phyloP scores from a whole-genome alignment of 1,139 yeast species.

The Pneumocystis oryctolagi region DNA sequence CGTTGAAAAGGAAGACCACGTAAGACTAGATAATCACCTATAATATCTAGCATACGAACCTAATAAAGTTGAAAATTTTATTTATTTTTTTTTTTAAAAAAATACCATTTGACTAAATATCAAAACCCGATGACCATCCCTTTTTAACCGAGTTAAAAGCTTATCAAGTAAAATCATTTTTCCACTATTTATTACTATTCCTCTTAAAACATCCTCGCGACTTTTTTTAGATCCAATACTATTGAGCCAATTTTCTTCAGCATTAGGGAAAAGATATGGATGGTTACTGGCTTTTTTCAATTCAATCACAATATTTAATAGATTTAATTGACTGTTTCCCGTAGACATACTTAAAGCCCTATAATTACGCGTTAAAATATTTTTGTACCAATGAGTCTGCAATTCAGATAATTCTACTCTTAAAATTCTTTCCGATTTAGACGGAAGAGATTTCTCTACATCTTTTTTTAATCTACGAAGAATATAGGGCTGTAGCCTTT shows the following conservation, averaged over 20 bases:
- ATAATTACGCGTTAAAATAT: slow-evolving; percentile 81
- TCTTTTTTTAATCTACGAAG: slow-evolving; percentile 87
- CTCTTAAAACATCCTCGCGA: slow-evolving; percentile 70
- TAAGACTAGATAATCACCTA: slow-evolving; percentile 81
- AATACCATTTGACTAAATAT: slow-evolving; percentile 90
- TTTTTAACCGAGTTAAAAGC: slow-evolving; percentile 61
- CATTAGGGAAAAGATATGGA: slow-evolving; percentile 87
- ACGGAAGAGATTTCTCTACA: slow-evolving; percentile 90
- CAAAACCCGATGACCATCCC: slow-evolving; percentile 90
- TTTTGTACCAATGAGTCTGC: slow-evolving; percentile 89
- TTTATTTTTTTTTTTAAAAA: background rate
- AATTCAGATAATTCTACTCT: slow-evolving; percentile 89
- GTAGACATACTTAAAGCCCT: slow-evolving; percentile 68
- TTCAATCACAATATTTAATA: slow-evolving; percentile 86
- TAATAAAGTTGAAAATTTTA: background rate
- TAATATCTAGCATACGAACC: slow-evolving; percentile 67
- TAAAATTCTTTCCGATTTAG: slow-evolving; percentile 84
- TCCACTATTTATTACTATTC: slow-evolving; percentile 94
- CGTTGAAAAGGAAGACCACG: slow-evolving; percentile 88
- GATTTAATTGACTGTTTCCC: slow-evolving; percentile 64
- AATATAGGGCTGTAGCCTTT: slow-evolving; percentile 76
- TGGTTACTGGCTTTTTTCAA: slow-evolving; percentile 93
- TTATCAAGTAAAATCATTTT: slow-evolving; percentile 93
- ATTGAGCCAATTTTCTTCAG: slow-evolving; percentile 67
- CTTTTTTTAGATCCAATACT: slow-evolving; percentile 35